Percentiles rank a stretch among this genome's conserved stretches.
Evolutionary conservation across 768 basidiomycete species (phyloP).

Genomic region (Hericium coralloides): DNA sequence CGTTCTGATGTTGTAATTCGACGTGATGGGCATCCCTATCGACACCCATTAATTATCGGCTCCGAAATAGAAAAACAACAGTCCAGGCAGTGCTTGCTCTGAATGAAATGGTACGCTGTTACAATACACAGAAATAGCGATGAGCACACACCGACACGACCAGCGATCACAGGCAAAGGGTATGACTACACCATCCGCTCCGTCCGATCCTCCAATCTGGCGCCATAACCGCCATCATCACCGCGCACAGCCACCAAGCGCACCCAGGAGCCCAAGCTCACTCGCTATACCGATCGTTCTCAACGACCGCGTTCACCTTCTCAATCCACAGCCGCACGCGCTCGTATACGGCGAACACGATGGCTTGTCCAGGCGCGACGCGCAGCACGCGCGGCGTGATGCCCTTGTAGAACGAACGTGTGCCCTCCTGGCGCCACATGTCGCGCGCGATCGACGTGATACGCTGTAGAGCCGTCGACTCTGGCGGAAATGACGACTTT

Average conservation of each 20-base stretch:
- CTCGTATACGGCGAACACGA: conserved; percentile 98
- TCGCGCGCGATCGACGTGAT: conserved; percentile 76
- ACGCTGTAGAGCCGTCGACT: conserved; percentile 71
- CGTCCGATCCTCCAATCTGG: too few species aligned
- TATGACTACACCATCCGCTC: too few species aligned
- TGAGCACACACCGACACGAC: too few species aligned
- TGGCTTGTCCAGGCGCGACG: conserved; percentile 94
- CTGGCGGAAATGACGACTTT: conserved; percentile 66
- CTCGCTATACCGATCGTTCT: conserved; percentile 34
- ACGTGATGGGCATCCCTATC: too few species aligned
- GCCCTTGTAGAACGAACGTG: conserved; percentile 92
- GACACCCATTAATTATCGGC: too few species aligned
- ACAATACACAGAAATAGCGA: too few species aligned
- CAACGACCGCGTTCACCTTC: conserved; percentile 42
- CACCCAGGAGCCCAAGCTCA: background rate
- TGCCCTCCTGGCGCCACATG: conserved; percentile 90
- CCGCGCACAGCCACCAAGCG: background rate
- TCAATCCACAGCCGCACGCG: conserved; percentile 72
- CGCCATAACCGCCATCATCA: too few species aligned
- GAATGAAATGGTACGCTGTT: too few species aligned
- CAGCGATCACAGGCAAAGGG: too few species aligned
- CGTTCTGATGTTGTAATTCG: too few species aligned
- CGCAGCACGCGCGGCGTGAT: conserved; percentile 94
- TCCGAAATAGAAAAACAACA: too few species aligned
- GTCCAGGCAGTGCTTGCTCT: too few species aligned